Base-by-base conservation (phyloP, 108 stramenopile species). In the Pseudonitzschia multiseries region DNA sequence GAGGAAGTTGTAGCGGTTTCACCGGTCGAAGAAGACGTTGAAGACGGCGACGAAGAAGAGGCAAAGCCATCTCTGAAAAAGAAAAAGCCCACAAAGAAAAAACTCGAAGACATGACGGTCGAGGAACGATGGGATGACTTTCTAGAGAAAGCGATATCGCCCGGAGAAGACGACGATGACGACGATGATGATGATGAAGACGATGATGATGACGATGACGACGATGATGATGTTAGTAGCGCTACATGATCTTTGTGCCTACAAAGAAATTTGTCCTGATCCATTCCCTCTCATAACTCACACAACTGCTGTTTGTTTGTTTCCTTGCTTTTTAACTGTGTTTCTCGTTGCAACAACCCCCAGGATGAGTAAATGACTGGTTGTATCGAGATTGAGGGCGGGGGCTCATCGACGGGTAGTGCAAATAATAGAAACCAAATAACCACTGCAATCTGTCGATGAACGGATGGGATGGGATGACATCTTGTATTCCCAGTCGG, bases 91-190 rank as follows among this genome's bases (percentile, higher is more conserved):
- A 40, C 8, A n/a, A 62, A 40, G 40, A 33, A 4, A 21, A 33
- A 4, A 33, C 8, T 31, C 20, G 3, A n/a, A 31, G 32, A 33
- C 8, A 31, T 62, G n/a, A 41, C 61, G 17, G 9, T 40, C 14
- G 3, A 42, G 40, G 32, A 62, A 41, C 31, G 40, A 62, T 62
- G 14, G 27, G 21, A 42, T 14, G 68, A 70, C 31, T 79, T 70
- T 44, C 57, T 67, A n/a, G 68, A 73, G n/a, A 69, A 15, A 28
- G 33, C 73, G 28, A 74, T 65, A 28, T 32, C 40, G 22, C 79
- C 79, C 17, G 79, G 79, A 46, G 79, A 79, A 22, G 79, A 79
- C 43, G 78, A 62, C 29, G 36, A 62, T 15, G 61, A 40, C 32
- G 36, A 62, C 61, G 36, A 40, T 18, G 36, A 62, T 36, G 61